Conservation (phyloP, 306 rosid genomes). For the Inga laurina region DNA sequence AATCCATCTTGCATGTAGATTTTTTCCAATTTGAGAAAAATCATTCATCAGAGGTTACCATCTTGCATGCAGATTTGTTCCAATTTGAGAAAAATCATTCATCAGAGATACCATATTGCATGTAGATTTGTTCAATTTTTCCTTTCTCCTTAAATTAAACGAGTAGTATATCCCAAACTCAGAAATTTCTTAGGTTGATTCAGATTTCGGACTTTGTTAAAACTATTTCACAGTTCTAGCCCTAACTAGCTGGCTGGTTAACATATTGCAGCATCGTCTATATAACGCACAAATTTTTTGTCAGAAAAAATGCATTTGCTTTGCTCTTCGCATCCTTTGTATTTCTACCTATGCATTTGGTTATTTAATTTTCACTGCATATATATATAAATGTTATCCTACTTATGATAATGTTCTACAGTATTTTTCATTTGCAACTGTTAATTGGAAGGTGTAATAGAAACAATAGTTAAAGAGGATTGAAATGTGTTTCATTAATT, state of each 20-base stretch:
- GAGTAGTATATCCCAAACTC: neutral
- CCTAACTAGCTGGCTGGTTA: neutral
- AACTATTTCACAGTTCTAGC: neutral
- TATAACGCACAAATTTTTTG: too few species aligned
- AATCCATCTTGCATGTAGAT: too few species aligned
- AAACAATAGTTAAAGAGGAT: neutral
- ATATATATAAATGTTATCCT: neutral
- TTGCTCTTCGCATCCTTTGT: neutral
- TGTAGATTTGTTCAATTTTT: too few species aligned
- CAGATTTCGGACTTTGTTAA: neutral
- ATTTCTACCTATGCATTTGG: neutral
- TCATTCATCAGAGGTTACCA: neutral
- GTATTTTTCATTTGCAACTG: neutral
- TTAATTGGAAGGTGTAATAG: too few species aligned
- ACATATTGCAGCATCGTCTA: neutral
- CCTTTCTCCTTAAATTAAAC: neutral
- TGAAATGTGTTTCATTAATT: neutral
- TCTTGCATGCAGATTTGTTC: neutral
- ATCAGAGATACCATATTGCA: neutral
- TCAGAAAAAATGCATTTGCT: neutral
- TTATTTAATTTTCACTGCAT: neutral
- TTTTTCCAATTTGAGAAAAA: neutral
- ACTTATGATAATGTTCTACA: neutral
- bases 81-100: neutral
- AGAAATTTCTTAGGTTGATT: neutral